These are phyloP conservation scores for Umbelopsis sp. DNA, from an alignment of 371 early-diverging fungal genomes.

Conservation along the genomic window DNA sequence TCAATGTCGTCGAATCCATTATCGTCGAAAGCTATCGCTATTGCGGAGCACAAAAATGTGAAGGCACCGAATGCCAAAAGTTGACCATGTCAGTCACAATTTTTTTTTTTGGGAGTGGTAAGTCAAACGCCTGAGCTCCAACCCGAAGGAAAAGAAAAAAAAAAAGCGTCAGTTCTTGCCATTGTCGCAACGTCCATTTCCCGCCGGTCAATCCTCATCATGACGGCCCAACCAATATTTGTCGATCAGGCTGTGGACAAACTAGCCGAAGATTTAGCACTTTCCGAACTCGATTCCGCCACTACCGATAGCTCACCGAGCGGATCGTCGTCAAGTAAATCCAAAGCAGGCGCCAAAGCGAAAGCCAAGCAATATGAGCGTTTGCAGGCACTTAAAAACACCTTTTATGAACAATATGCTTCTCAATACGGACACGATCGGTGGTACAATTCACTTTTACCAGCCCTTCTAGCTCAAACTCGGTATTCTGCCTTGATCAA, in stretches of 20 bases:
- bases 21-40: no score
- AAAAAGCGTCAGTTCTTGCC: no score
- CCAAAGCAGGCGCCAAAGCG: slow-evolving; percentile 46
- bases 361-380: slow-evolving; percentile 37
- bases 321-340: slow-evolving; percentile 11
- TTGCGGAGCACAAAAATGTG: no score
- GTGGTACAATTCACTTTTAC: slow-evolving; percentile 45
- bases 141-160: no score
- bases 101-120: no score
- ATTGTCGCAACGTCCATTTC: neutral
- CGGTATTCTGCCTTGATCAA: slow-evolving; percentile 60
- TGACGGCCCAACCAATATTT: neutral
- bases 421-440: slow-evolving; percentile 55
- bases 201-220: neutral
- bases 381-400: slow-evolving; percentile 33
- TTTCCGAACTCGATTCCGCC: neutral
- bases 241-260: neutral
- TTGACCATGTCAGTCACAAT: no score
- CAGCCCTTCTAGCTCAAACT: slow-evolving; percentile 46
- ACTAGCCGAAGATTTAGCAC: neutral
- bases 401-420: slow-evolving; percentile 49
- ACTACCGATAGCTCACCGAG: neutral
- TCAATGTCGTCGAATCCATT: no score
- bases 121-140: no score
- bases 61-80: no score